Evolutionary conservation across 257 asterid species (phyloP), one percentile per base, ranked within the genome.

Genomic region (Przewalskia tangutica): DNA sequence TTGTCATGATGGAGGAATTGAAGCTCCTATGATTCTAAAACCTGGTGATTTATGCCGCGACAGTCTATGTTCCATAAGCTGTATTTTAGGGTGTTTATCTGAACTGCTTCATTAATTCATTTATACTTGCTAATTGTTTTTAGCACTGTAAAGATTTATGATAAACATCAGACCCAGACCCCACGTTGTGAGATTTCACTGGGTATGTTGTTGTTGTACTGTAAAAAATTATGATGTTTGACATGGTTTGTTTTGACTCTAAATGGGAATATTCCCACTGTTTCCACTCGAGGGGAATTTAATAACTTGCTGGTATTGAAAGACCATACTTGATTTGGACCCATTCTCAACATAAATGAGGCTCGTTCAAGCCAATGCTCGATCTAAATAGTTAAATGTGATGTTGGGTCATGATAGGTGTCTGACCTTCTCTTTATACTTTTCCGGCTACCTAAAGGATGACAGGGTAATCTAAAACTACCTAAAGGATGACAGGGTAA

Each of bases 211-310:
- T n/a, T n/a, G n/a, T n/a, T n/a, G n/a, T n/a, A n/a, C n/a, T n/a
- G n/a, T n/a, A n/a, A n/a, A n/a, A 42, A 20, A 5, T 44, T 46
- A 18, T 44, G n/a, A 73, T 73, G 59, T 23, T 18, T 71, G 38
- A 3, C 79, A 48, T 73, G 12, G 79, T 73, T 73, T 73, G 42
- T 73, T 73, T 73, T 70, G 77, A n/a, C 77, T 68, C 55, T 68
- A 40, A 44, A 18, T 70, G 56, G 36, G 58, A 71, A 71, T 12
- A 11, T 71, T 71, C 79, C 42, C 79, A 55, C 20, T 46, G 38
- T 6, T 70, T 71, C 6, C 59, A 71, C 42, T 51, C 53, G 14
- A 20, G 11, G 78, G 11, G 78, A 71, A 46, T 71, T 20, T 18
- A 14, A 71, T n/a, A n/a, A n/a, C n/a, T n/a, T n/a, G n/a, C n/a